Evolutionary conservation across 176 grass and related monocot species (phyloP).

Genomic region (Oryza longistaminata): DNA sequence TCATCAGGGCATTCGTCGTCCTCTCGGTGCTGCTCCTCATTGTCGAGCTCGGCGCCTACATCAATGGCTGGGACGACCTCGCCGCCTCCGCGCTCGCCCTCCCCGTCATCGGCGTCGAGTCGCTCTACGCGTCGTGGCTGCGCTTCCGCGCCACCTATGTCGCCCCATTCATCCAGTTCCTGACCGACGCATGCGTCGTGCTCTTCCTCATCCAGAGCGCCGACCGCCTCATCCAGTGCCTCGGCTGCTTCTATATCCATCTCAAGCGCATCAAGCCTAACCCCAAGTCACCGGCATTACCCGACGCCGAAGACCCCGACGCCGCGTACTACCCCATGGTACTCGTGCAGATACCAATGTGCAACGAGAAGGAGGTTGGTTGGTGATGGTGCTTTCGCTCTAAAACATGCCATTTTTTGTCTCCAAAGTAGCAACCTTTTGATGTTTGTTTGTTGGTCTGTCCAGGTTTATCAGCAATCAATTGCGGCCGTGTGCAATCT

Average conservation of each 20-base stretch:
- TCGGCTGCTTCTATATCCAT: conserved; percentile 91
- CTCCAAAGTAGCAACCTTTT: conserved; percentile 21
- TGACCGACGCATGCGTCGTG: conserved; percentile 83
- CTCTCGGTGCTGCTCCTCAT: conserved; percentile 70
- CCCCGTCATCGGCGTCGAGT: conserved; percentile 60
- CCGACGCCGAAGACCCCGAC: conserved; percentile 63
- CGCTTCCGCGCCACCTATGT: conserved; percentile 75
- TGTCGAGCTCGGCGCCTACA: conserved; percentile 70
- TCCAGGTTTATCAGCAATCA: conserved; percentile 97
- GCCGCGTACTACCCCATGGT: conserved; percentile 83
- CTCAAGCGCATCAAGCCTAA: conserved; percentile 79
- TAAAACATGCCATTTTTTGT: conserved; percentile 20
- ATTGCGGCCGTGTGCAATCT: conserved; percentile 96
- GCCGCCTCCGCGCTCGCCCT: conserved; percentile 48
- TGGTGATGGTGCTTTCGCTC: background rate
- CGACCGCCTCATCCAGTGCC: conserved; percentile 87
- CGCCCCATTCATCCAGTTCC: conserved; percentile 80
- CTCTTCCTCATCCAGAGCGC: conserved; percentile 97
- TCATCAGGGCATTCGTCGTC: conserved; percentile 77
- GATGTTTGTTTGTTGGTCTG: conserved; percentile 34
- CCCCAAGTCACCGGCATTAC: conserved; percentile 42
- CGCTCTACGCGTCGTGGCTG: conserved; percentile 75
- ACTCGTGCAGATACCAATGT: conserved; percentile 98
- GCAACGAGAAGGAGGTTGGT: conserved; percentile 94
- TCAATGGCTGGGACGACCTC: conserved; percentile 75